A percentile compares a stretch with the other conserved stretches of the same genome.
phyloP scores from a whole-genome alignment of 2,329 filamentous ascomycete species.

The Fusarium tricinctum region DNA sequence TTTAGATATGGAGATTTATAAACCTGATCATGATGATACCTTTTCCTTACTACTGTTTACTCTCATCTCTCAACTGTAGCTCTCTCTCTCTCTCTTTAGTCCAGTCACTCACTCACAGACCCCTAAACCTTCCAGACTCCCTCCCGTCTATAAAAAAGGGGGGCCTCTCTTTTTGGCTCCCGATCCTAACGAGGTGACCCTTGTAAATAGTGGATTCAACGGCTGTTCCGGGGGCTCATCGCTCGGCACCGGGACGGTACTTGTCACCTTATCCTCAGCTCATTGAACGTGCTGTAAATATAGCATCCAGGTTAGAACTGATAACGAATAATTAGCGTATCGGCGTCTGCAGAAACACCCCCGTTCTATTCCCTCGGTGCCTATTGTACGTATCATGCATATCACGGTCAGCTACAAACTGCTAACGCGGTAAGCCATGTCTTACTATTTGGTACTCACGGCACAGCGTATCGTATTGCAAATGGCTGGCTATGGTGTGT shows the following conservation, averaged over 20 bases:
- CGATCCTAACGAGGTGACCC: slow-evolving; percentile 14
- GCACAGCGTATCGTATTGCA: too few relatives aligned
- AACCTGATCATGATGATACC: not conserved
- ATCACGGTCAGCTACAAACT: too few relatives aligned
- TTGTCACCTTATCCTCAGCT: slow-evolving; percentile 47
- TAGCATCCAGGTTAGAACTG: not conserved
- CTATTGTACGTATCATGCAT: too few relatives aligned
- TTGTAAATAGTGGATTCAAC: slow-evolving; percentile 23
- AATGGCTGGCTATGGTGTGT: not conserved
- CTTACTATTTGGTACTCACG: slow-evolving; percentile 1
- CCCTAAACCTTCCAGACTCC: slow-evolving; percentile 1
- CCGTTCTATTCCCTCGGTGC: too few relatives aligned
- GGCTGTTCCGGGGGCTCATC: slow-evolving; percentile 45
- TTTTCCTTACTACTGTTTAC: not conserved
- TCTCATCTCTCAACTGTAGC: not conserved
- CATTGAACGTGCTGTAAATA: slow-evolving; percentile 25
- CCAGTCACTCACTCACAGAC: slow-evolving; percentile 5
- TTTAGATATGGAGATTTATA: not conserved
- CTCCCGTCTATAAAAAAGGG: slow-evolving; percentile 28
- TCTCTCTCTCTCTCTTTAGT: too few relatives aligned
- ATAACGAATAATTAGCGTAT: not conserved
- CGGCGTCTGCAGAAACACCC: not conserved
- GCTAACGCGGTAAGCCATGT: not conserved
- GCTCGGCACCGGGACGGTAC: slow-evolving; percentile 47
- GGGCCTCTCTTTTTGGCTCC: slow-evolving; percentile 11